phyloP scores from a whole-genome alignment of 495 filamentous ascomycete species.

The Oidiodendron maius region DNA sequence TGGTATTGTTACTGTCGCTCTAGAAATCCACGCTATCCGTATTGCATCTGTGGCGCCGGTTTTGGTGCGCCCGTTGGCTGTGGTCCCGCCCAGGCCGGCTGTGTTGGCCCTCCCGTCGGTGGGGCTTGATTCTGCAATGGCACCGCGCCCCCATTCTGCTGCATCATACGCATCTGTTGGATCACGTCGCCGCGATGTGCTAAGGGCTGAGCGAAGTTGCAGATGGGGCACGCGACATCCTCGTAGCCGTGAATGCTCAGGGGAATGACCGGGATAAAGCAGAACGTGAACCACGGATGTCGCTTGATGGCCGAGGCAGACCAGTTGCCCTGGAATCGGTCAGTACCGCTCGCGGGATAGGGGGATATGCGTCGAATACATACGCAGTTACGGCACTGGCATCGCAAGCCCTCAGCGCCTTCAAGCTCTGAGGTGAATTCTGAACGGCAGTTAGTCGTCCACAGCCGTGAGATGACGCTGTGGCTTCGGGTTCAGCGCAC shows the following conservation, averaged over 20 bases:
- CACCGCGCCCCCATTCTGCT: slow-evolving; percentile 32
- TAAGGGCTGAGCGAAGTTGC: slow-evolving; percentile 51
- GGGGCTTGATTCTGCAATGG: slow-evolving; percentile 29
- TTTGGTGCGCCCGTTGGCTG: slow-evolving; percentile 11
- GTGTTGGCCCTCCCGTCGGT: not conserved
- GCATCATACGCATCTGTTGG: slow-evolving; percentile 24
- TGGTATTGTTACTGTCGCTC: too few relatives aligned
- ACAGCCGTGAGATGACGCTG: too few relatives aligned
- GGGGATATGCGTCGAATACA: not conserved
- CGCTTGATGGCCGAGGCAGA: slow-evolving; percentile 43
- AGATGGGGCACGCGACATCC: slow-evolving; percentile 47
- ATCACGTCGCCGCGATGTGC: slow-evolving; percentile 45
- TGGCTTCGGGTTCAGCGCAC: slow-evolving; percentile 17
- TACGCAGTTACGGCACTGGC: slow-evolving; percentile 50
- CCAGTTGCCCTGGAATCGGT: slow-evolving; percentile 38
- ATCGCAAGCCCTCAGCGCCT: slow-evolving; percentile 46
- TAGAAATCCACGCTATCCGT: slow-evolving; percentile 9
- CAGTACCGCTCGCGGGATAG: not conserved
- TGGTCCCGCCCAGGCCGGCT: slow-evolving; percentile 16
- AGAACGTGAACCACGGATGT: slow-evolving; percentile 54
- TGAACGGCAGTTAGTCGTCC: not conserved
- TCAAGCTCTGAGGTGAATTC: slow-evolving; percentile 45
- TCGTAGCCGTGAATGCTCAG: slow-evolving; percentile 50
- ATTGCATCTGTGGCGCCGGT: slow-evolving; percentile 20
- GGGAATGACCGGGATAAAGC: slow-evolving; percentile 49